Percentiles rank a stretch among this genome's conserved stretches.
Evolutionary conservation across 192 early-diverging fungal genomes (phyloP).

Genomic region (Powellomyces hirtus): DNA sequence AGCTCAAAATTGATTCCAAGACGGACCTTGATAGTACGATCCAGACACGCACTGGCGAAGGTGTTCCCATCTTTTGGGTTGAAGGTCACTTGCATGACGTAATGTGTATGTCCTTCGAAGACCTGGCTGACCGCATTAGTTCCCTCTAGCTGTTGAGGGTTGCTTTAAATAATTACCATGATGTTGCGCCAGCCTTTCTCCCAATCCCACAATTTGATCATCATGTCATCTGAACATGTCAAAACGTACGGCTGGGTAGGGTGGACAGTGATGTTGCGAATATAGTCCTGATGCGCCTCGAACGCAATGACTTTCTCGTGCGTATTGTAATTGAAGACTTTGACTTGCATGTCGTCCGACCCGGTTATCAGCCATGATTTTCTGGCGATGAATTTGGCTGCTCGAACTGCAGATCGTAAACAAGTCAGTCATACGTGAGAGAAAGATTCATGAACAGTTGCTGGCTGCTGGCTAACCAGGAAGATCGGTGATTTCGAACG

Average conservation of each 20-base stretch:
- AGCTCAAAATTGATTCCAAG: background rate
- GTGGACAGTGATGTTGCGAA: conserved; percentile 94
- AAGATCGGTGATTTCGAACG: conserved; percentile 92
- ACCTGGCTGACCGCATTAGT: conserved; percentile 41
- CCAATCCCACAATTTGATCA: conserved; percentile 99
- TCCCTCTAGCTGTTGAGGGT: background rate
- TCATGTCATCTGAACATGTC: conserved; percentile 94
- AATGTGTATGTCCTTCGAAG: conserved; percentile 97
- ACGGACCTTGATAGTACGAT: conserved; percentile 86
- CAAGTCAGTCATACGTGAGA: too few relatives aligned
- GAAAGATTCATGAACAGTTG: background rate
- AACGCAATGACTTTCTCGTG: conserved; percentile 95
- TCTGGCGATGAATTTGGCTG: conserved; percentile 94
- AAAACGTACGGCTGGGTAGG: conserved; percentile 92
- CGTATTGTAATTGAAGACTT: conserved; percentile 99
- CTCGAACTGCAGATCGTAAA: conserved; percentile 93
- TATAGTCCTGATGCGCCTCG: conserved; percentile 96
- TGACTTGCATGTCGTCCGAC: conserved; percentile 95
- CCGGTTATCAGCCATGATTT: conserved; percentile 97
- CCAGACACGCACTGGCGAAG: conserved; percentile 95
- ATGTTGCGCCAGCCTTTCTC: conserved; percentile 97
- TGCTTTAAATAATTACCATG: too few relatives aligned
- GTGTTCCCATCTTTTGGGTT: conserved; percentile 99
- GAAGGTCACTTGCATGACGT: conserved; percentile 94
- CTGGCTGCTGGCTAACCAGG: conserved; percentile 62